These are phyloP conservation scores for Panellus pusillus DNA, from an alignment of 768 basidiomycete species.

Conservation along the genomic window DNA sequence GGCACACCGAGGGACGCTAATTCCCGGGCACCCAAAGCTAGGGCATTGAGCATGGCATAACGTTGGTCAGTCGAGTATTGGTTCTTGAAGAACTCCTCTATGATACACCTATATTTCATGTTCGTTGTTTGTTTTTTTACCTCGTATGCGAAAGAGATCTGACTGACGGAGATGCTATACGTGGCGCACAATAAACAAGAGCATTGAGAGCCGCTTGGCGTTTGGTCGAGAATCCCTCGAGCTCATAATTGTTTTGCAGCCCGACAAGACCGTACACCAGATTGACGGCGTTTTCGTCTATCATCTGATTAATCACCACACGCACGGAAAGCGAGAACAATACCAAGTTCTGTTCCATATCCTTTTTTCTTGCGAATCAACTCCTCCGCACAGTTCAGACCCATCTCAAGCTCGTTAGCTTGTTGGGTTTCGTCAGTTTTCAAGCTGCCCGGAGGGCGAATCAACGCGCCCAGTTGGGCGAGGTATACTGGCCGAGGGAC, in stretches of 20 bases:
- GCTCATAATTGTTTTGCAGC: constrained; percentile 83
- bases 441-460: constrained; percentile 59
- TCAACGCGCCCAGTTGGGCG: constrained; percentile 73
- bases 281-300: constrained; percentile 90
- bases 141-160: not conserved
- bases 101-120: constrained; percentile 55
- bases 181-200: constrained; percentile 77
- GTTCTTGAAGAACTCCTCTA: constrained; percentile 92
- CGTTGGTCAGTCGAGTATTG: constrained; percentile 90
- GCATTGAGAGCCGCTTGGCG: constrained; percentile 78
- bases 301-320: not conserved
- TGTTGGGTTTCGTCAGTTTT: constrained; percentile 55
- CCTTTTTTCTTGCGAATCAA: constrained; percentile 80
- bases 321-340: not conserved
- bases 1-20: constrained; percentile 53
- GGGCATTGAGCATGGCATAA: constrained; percentile 78
- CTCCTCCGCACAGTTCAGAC: constrained; percentile 74
- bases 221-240: constrained; percentile 73
- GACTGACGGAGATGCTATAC: constrained; percentile 78
- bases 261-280: constrained; percentile 71
- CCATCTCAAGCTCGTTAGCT: constrained; percentile 80
- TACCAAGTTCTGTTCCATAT: constrained; percentile 90
- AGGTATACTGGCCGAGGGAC: constrained; percentile 87
- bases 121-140: not conserved
- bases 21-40: constrained; percentile 86